These are phyloP conservation scores for Metschnikowia reukaufii DNA, from an alignment of 805 yeast genomes.

Conservation along the genomic window DNA sequence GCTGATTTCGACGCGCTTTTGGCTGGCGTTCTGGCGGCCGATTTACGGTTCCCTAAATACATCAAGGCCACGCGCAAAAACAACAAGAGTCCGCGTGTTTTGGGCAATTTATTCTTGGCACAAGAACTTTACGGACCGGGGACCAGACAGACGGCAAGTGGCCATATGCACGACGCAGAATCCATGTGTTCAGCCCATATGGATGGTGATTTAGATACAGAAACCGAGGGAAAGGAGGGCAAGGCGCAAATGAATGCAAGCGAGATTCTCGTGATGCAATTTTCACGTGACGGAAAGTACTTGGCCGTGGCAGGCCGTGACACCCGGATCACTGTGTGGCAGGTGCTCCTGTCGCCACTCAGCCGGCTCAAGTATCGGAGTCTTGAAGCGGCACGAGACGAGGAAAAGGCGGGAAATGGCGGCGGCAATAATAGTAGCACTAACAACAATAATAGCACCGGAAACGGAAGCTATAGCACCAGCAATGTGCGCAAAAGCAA, in stretches of 20 bases:
- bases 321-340: conserved; percentile 68
- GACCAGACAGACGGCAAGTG: conserved; percentile 1
- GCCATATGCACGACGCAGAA: conserved; percentile 30
- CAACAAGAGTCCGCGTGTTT: conserved; percentile 44
- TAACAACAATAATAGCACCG: too few species aligned
- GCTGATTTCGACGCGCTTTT: conserved; percentile 26
- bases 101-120: conserved; percentile 58
- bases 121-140: conserved; percentile 46
- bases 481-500: conserved; percentile 10
- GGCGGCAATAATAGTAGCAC: too few species aligned
- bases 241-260: conserved; percentile 21
- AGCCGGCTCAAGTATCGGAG: conserved; percentile 61
- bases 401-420: conserved; percentile 23
- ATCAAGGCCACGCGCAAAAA: conserved; percentile 50
- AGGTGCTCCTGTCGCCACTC: conserved; percentile 70
- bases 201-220: too few species aligned
- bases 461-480: too few species aligned
- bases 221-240: too few species aligned
- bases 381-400: too few species aligned
- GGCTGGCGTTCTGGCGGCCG: conserved; percentile 34
- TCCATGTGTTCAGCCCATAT: too few species aligned
- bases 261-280: conserved; percentile 74
- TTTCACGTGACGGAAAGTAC: conserved; percentile 77
- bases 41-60: conserved; percentile 55
- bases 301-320: conserved; percentile 85